phyloP scores from a whole-genome alignment of 306 rosid species.

The Quercus agrifolia region DNA sequence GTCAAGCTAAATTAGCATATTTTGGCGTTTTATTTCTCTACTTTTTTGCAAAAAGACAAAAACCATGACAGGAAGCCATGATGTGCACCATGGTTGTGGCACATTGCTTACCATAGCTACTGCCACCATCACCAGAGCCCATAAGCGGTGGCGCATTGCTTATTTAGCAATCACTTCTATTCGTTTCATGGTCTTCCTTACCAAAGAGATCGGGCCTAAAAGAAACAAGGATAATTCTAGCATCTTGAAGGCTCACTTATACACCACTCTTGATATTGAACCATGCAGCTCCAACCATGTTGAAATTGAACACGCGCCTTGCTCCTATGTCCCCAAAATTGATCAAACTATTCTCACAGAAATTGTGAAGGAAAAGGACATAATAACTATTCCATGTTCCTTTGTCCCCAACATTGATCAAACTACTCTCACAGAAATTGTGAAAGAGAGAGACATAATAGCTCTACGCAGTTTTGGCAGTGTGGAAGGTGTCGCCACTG shows the following conservation, averaged over 20 bases:
- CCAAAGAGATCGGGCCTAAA: conserved; percentile 34
- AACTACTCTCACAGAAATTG: conserved; percentile 35
- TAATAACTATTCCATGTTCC: too few species aligned
- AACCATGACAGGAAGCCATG: conserved; percentile 28
- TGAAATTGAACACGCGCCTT: not conserved
- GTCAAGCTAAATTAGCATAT: too few species aligned
- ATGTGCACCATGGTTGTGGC: not conserved
- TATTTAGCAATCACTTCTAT: conserved; percentile 47
- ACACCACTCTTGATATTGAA: conserved; percentile 26
- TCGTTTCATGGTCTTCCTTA: conserved; percentile 49
- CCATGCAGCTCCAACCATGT: conserved; percentile 3
- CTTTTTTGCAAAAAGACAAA: not conserved
- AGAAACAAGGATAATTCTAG: conserved; percentile 15
- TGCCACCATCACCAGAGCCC: conserved; percentile 26
- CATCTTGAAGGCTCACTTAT: conserved; percentile 25
- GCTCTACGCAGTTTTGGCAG: conserved; percentile 37
- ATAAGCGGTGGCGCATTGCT: conserved; percentile 66
- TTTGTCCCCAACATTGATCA: conserved; percentile 22
- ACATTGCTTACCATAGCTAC: conserved; percentile 28
- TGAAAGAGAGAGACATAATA: conserved; percentile 39
- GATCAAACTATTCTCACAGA: not conserved
- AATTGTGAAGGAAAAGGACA: not conserved
- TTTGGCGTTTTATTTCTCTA: not conserved
- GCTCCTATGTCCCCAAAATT: not conserved
- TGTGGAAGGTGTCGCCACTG: conserved; percentile 33